Evolutionary conservation across 768 basidiomycete species (phyloP).

Genomic region (Boletus barrowsii): DNA sequence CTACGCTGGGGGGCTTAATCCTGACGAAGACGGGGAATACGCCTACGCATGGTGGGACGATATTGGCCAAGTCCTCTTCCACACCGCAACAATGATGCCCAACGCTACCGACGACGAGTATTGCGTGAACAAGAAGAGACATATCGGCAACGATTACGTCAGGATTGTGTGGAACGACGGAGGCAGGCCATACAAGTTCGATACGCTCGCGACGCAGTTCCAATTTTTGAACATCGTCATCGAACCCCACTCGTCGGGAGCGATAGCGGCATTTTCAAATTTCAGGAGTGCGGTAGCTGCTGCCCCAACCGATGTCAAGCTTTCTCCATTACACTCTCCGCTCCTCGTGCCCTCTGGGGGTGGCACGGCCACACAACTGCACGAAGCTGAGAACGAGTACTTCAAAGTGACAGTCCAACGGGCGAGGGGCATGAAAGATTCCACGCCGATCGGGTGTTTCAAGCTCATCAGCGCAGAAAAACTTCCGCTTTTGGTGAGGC

Average conservation of each 20-base stretch:
- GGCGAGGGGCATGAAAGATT: slow-evolving; percentile 88
- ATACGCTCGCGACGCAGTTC: slow-evolving; percentile 90
- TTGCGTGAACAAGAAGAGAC: slow-evolving; percentile 84
- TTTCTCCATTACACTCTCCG: slow-evolving; percentile 21
- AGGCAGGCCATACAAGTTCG: slow-evolving; percentile 82
- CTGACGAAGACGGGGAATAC: slow-evolving; percentile 92
- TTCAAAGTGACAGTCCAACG: slow-evolving; percentile 93
- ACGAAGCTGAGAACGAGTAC: slow-evolving; percentile 86
- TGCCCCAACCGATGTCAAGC: slow-evolving; percentile 11
- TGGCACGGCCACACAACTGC: slow-evolving; percentile 7
- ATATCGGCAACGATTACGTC: slow-evolving; percentile 96
- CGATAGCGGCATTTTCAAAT: slow-evolving; percentile 82
- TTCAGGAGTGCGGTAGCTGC: slow-evolving; percentile 28
- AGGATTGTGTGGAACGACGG: slow-evolving; percentile 98
- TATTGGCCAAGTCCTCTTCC: slow-evolving; percentile 91
- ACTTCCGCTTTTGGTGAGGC: slow-evolving; percentile 83
- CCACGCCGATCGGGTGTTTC: slow-evolving; percentile 88
- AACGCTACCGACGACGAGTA: slow-evolving; percentile 63
- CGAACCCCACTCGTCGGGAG: slow-evolving; percentile 85
- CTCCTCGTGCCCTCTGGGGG: slow-evolving; percentile 11
- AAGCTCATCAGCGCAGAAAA: slow-evolving; percentile 90
- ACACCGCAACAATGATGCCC: slow-evolving; percentile 98
- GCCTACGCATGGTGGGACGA: slow-evolving; percentile 99
- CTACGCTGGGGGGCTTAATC: slow-evolving; percentile 88
- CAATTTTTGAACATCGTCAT: slow-evolving; percentile 98